Evolutionary conservation across 371 early-diverging fungal species (phyloP).

Genomic region (Mucor lusitanicus): DNA sequence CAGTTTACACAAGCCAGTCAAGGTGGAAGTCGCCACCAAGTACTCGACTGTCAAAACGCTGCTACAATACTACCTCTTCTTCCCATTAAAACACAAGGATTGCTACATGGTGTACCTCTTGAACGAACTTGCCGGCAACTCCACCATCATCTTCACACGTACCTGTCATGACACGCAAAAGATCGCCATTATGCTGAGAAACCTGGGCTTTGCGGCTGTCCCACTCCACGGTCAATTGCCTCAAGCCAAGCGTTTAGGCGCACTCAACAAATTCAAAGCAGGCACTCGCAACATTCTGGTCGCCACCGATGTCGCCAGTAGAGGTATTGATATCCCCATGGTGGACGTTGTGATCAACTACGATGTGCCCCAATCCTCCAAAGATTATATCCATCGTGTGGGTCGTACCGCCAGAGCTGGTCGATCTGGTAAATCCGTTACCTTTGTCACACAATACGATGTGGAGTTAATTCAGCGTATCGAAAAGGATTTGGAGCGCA

Average conservation of each 20-base stretch:
- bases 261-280: constrained; percentile 89
- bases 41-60: constrained; percentile 92
- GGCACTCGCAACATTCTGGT: constrained; percentile 86
- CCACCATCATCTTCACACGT: constrained; percentile 88
- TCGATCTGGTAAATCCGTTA: constrained; percentile 88
- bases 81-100: constrained; percentile 96
- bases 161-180: constrained; percentile 87
- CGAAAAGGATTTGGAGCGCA: constrained; percentile 86
- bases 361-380: constrained; percentile 91
- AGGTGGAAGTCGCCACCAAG: constrained; percentile 89
- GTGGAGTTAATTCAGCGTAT: constrained; percentile 93
- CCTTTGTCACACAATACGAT: constrained; percentile 98
- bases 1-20: constrained; percentile 91
- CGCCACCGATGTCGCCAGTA: constrained; percentile 98
- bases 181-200: constrained; percentile 83
- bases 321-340: constrained; percentile 97
- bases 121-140: constrained; percentile 91
- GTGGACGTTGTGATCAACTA: constrained; percentile 97
- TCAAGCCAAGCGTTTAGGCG: constrained; percentile 90
- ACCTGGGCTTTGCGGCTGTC: constrained; percentile 90
- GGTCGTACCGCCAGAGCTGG: constrained; percentile 98
- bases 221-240: constrained; percentile 94
- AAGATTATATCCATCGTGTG: constrained; percentile 97
- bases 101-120: constrained; percentile 88
- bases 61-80: constrained; percentile 93